These are phyloP conservation scores for Pistacia vera DNA, from an alignment of 345 rosid species.

Conservation along the genomic window DNA sequence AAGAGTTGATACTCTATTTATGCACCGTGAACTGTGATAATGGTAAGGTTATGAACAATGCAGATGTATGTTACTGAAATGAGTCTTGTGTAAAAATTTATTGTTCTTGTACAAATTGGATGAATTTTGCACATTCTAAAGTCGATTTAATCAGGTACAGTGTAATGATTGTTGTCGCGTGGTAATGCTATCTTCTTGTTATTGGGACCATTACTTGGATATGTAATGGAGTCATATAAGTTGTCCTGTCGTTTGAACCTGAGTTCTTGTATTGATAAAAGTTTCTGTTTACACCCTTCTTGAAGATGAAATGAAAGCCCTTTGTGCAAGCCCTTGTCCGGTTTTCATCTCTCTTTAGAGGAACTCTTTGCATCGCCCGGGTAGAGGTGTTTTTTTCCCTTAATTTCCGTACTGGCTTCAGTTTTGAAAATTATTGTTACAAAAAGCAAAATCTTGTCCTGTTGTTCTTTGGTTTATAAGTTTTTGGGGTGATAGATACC, in stretches of 20 bases:
- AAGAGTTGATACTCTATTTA: no score
- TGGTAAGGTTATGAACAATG: no score
- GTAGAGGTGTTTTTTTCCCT: slow-evolving; percentile 6
- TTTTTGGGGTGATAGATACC: not conserved
- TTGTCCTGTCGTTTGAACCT: not conserved
- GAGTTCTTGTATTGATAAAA: no score
- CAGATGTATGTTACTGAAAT: not conserved
- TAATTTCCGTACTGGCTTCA: not conserved
- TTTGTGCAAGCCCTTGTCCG: slow-evolving; percentile 26
- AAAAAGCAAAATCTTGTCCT: not conserved
- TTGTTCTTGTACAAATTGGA: no score
- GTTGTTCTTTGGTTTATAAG: not conserved
- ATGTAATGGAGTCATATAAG: no score
- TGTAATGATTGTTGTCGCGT: no score
- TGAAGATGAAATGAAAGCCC: slow-evolving; percentile 28
- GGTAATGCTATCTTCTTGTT: no score
- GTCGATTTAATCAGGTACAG: no score
- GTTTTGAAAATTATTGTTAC: not conserved
- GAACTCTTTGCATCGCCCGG: slow-evolving; percentile 30
- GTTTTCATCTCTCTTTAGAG: no score
- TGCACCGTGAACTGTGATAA: not conserved
- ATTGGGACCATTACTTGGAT: not conserved
- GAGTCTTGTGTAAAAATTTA: no score
- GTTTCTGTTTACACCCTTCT: no score
- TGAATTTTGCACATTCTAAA: no score